A percentile compares a stretch with the other conserved stretches of the same genome.
phyloP scores from a whole-genome alignment of 2,329 filamentous ascomycete species.

The Fusarium ambrosium region DNA sequence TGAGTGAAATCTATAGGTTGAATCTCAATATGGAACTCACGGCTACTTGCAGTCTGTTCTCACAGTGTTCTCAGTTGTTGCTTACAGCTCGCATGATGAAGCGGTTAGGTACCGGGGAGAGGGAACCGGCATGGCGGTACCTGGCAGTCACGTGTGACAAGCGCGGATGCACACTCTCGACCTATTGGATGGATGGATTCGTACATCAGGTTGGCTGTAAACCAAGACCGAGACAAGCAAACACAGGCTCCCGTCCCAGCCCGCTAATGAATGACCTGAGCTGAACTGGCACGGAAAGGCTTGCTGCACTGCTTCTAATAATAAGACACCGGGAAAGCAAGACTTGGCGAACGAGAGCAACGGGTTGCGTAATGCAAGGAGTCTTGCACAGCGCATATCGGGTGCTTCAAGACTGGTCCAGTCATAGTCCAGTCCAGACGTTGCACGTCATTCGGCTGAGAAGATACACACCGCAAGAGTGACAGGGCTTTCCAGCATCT shows the following conservation, averaged over 20 bases:
- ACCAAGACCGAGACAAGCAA: neutral
- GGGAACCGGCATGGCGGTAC: constrained; percentile 3
- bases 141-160: constrained; percentile 5
- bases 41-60: neutral
- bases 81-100: neutral
- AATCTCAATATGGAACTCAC: neutral
- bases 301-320: neutral
- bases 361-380: neutral
- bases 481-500: neutral
- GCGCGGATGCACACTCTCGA: neutral
- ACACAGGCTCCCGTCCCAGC: too few relatives aligned
- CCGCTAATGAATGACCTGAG: neutral
- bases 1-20: neutral
- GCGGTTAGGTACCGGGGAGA: constrained; percentile 1
- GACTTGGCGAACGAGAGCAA: neutral
- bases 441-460: constrained; percentile 1
- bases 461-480: neutral
- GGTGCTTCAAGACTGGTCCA: neutral
- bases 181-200: neutral
- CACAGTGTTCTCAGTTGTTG: neutral
- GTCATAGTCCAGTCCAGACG: neutral
- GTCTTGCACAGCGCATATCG: neutral
- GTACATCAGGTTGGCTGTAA: neutral
- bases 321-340: neutral
- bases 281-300: neutral